These are phyloP conservation scores for Fusarium camptoceras DNA, from an alignment of 2,329 filamentous ascomycete species.

Conservation along the genomic window DNA sequence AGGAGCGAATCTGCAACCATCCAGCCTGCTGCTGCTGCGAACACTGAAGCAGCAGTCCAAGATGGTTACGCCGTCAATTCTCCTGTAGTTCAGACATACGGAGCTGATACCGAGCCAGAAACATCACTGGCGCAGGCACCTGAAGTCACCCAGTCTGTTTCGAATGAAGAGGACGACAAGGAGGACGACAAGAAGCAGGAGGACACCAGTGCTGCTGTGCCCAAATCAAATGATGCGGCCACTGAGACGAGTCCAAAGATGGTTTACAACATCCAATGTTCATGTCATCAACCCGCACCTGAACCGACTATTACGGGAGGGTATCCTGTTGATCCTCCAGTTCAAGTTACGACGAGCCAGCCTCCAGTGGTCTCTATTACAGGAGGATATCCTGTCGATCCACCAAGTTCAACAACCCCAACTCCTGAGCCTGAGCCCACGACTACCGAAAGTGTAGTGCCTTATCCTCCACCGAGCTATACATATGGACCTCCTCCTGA, in stretches of 20 bases:
- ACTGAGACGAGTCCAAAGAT: conserved; percentile 10
- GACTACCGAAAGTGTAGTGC: background rate
- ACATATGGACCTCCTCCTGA: conserved; percentile 1
- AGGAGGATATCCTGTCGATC: background rate
- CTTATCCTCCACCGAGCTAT: background rate
- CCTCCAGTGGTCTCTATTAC: background rate
- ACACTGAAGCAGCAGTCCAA: conserved; percentile 6
- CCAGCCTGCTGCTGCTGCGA: background rate
- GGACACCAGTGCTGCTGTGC: background rate
- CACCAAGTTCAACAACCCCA: background rate
- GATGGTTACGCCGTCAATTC: conserved; percentile 17
- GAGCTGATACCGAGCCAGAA: background rate
- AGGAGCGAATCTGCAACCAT: conserved; percentile 23
- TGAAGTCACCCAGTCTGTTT: conserved; percentile 4
- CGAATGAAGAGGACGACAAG: background rate
- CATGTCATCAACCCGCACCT: conserved; percentile 12
- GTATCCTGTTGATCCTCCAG: background rate
- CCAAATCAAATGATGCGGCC: background rate
- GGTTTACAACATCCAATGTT: conserved; percentile 17
- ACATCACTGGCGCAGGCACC: conserved; percentile 6
- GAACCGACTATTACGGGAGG: background rate
- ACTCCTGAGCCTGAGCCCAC: background rate
- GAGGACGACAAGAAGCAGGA: background rate
- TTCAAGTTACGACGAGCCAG: background rate
- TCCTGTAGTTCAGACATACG: conserved; percentile 10